These are phyloP conservation scores for Leucogyrophana mollusca DNA, from an alignment of 768 basidiomycete species.

Conservation along the genomic window DNA sequence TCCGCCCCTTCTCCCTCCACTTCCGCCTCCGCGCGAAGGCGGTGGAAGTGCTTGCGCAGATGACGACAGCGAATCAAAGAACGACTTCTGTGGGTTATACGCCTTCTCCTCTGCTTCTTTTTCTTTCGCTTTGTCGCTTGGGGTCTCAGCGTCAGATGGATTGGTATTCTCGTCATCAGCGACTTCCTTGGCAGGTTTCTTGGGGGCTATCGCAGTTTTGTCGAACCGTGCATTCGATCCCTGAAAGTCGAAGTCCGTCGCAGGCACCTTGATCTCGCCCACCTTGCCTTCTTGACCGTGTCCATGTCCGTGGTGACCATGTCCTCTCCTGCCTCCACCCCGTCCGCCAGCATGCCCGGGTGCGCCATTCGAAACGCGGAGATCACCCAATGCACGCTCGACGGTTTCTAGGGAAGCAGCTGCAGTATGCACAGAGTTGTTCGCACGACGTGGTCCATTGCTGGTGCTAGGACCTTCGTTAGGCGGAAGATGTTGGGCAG, in stretches of 20 bases:
- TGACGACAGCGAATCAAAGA: slow-evolving; percentile 71
- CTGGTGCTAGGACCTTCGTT: slow-evolving; percentile 23
- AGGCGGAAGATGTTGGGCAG: slow-evolving; percentile 18
- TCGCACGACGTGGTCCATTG: slow-evolving; percentile 29
- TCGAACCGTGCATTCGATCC: slow-evolving; percentile 79
- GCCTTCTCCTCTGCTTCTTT: slow-evolving; percentile 45
- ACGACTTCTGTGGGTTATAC: slow-evolving; percentile 76
- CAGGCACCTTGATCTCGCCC: slow-evolving; percentile 55
- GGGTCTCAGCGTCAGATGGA: slow-evolving; percentile 27
- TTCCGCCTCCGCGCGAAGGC: slow-evolving; percentile 35
- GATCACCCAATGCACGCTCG: slow-evolving; percentile 53
- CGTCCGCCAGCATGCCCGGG: slow-evolving; percentile 31
- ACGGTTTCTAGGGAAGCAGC: slow-evolving; percentile 75
- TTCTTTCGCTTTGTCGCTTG: slow-evolving; percentile 28
- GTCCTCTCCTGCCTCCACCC: slow-evolving; percentile 34
- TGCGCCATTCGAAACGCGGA: slow-evolving; percentile 37
- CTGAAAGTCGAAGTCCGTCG: slow-evolving; percentile 81
- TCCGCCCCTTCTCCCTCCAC: slow-evolving; percentile 42
- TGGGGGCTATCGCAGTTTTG: slow-evolving; percentile 55
- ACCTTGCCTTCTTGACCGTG: slow-evolving; percentile 23
- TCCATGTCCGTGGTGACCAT: slow-evolving; percentile 17
- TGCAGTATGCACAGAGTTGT: slow-evolving; percentile 64
- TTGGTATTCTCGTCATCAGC: slow-evolving; percentile 30
- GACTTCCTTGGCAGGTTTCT: slow-evolving; percentile 26
- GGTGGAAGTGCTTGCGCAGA: slow-evolving; percentile 39